Evolutionary conservation across 2,329 filamentous ascomycete genomes (phyloP).

Genomic region (Elsinoe necatrix): DNA sequence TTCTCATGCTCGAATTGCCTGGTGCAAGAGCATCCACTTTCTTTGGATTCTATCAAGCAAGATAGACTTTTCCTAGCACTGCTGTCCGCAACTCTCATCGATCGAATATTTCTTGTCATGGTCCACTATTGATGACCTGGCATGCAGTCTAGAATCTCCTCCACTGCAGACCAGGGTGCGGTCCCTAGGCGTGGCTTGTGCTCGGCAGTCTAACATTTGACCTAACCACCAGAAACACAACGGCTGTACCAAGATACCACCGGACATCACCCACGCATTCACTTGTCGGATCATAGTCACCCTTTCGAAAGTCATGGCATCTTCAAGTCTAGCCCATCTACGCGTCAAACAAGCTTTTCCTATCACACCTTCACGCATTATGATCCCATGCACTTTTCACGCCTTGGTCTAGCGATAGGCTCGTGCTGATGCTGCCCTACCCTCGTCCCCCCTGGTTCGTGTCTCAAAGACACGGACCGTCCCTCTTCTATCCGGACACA

Average conservation of each 20-base stretch:
- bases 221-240: background rate
- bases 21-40: background rate
- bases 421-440: conserved; percentile 2
- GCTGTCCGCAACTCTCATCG: background rate
- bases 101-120: background rate
- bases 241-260: background rate
- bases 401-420: background rate
- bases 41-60: background rate
- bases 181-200: conserved; percentile 1
- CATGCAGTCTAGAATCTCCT: background rate
- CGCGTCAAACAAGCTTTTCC: conserved; percentile 11
- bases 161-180: background rate
- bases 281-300: background rate
- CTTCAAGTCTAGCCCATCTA: background rate
- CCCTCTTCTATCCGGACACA: background rate
- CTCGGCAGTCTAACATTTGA: conserved; percentile 8
- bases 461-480: conserved; percentile 8
- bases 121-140: conserved; percentile 1
- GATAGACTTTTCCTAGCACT: background rate
- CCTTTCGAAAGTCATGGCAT: background rate
- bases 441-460: background rate
- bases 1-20: background rate
- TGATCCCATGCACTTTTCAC: background rate
- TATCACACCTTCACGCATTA: background rate
- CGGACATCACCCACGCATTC: background rate